phyloP scores from a whole-genome alignment of 2,329 filamentous ascomycete genomes.

The Rhexocercosporidium sp. region DNA sequence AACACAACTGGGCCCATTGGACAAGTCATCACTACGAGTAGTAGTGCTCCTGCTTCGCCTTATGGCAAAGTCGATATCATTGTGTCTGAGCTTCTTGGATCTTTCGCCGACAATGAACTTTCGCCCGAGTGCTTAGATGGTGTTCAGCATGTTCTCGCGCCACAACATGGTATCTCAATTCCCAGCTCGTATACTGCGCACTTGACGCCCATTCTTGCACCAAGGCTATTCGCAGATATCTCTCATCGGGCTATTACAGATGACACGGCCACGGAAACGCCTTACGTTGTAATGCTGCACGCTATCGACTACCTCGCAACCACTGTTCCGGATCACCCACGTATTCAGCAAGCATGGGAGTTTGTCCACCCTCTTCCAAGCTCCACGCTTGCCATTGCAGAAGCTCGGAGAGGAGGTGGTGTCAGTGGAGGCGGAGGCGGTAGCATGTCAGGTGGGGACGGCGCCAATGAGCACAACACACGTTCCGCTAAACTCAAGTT shows the following conservation, averaged over 20 bases:
- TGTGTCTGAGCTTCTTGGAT: conserved; percentile 91
- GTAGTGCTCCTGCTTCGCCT: conserved; percentile 47
- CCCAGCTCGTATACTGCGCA: conserved; percentile 93
- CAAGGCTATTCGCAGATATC: conserved; percentile 84
- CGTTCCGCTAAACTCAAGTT: conserved; percentile 82
- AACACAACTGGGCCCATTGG: conserved; percentile 37
- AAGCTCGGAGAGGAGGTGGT: conserved; percentile 66
- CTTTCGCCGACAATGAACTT: conserved; percentile 96
- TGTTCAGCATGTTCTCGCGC: conserved; percentile 84
- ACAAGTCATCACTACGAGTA: conserved; percentile 43
- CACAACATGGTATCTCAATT: conserved; percentile 87
- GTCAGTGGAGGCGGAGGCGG: conserved; percentile 71
- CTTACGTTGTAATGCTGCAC: conserved; percentile 93
- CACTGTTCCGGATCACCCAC: conserved; percentile 58
- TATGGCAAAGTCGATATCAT: conserved; percentile 84
- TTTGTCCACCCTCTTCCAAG: conserved; percentile 77
- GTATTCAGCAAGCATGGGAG: conserved; percentile 80
- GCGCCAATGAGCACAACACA: conserved; percentile 89
- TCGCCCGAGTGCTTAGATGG: conserved; percentile 96
- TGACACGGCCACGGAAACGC: conserved; percentile 80
- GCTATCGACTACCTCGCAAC: conserved; percentile 86
- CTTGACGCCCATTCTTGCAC: conserved; percentile 87
- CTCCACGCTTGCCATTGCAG: conserved; percentile 58
- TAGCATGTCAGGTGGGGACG: conserved; percentile 75
- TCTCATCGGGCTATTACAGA: conserved; percentile 65